Base-by-base conservation (phyloP, 73 alveolate species). In the Loxodes magnus region DNA sequence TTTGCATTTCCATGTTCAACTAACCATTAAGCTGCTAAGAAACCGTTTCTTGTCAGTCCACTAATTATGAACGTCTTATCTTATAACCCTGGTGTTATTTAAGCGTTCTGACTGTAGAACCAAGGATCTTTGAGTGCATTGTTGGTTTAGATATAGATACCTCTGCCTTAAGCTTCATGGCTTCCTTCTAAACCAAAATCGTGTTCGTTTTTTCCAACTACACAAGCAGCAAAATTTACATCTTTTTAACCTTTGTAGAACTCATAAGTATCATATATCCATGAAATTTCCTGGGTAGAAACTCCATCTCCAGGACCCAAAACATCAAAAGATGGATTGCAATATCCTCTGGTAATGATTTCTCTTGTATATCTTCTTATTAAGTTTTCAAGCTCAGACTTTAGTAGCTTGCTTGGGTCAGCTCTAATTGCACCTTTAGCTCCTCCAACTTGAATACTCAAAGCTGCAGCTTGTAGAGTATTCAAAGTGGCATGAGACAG, bases 231-330 rank as follows among this genome's bases (percentile, higher is more conserved):
- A 20, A 77, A 66, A 56, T 84, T 78, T 35, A 84, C 67, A 54
- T 84, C 90, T 7, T 35, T 25, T 21, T 50, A 42, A 43, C 60
- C 77, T n/a, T 89, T 84, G 16, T 50, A 44, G 27, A 46, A 59
- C 21, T 65, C 50, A 57, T 84, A 84, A 46, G 96, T 76, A 41
- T 84, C 92, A 71, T 72, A 79, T 56, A 84, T 79, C 93, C 93
- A 84, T 51, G 82, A 53, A 92, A 84, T 84, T 20, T 67, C 88
- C 29, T 69, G 71, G 64, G 67, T 90, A 35, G 85, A 78, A 33
- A 92, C 74, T 49, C 92, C 93, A 57, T 66, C 58, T 43, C 79
- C 96, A 31, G 96, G 92, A 53, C 96, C 96, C 16, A 81, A 87
- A 37, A 74, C 79, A 43, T 78, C 92, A 30, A 73, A 41, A 21